Evolutionary conservation across 2,329 filamentous ascomycete genomes (phyloP).

Genomic region (Fusarium pseudoanthophilum): DNA sequence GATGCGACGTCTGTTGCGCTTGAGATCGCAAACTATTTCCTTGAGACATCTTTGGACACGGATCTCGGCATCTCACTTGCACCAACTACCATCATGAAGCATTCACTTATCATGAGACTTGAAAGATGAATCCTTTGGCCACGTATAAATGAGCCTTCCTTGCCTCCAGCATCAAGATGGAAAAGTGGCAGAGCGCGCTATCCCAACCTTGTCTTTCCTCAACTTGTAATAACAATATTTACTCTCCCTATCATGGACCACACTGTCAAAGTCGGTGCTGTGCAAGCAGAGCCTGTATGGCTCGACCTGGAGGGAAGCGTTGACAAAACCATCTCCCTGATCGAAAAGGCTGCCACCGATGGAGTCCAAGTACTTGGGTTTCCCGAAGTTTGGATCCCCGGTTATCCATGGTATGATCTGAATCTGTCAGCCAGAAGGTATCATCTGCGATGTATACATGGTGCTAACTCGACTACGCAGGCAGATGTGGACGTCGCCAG

Average conservation of each 20-base stretch:
- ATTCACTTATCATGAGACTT: neutral
- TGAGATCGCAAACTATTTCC: slow-evolving; percentile 4
- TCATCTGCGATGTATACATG: rapidly evolving
- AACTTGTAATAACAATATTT: rapidly evolving
- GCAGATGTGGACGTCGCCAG: neutral
- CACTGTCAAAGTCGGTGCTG: neutral
- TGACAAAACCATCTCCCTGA: neutral
- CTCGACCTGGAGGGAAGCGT: neutral
- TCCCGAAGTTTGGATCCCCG: slow-evolving; percentile 4
- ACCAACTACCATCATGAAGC: neutral
- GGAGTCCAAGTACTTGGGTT: slow-evolving; percentile 2
- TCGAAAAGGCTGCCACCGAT: neutral
- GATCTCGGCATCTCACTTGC: neutral
- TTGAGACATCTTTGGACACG: neutral
- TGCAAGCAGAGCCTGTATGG: neutral
- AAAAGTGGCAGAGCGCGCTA: neutral
- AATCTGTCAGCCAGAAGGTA: neutral
- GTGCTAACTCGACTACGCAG: neutral
- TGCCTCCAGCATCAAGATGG: too few species aligned
- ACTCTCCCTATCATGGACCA: neutral
- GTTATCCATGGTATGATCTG: neutral
- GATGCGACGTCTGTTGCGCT: rapidly evolving
- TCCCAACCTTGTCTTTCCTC: neutral
- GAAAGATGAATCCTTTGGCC: too few species aligned
- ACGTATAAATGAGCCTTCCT: neutral